These are phyloP conservation scores for Pseudotsuga menziesii DNA, from an alignment of 75 land plant genomes.

Conservation along the genomic window DNA sequence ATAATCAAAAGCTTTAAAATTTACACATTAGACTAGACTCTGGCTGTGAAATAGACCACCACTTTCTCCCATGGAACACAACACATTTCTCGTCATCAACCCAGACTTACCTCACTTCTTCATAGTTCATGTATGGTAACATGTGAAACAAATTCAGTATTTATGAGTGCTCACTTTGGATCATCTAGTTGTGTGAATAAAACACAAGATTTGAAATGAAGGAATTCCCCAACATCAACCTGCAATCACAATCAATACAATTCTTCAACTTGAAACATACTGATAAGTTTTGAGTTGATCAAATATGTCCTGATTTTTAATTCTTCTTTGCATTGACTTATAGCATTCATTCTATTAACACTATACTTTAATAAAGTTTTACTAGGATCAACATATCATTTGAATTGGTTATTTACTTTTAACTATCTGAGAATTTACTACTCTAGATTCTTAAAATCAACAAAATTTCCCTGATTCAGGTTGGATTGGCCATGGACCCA, in stretches of 20 bases:
- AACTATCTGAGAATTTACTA: background rate
- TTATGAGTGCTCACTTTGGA: conserved; percentile 63
- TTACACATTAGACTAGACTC: background rate
- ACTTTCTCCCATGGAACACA: too few relatives aligned
- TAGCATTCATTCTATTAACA: too few relatives aligned
- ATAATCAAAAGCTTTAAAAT: background rate
- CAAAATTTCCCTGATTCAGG: background rate
- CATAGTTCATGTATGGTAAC: conserved; percentile 81
- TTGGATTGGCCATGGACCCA: background rate
- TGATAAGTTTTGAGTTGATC: too few relatives aligned
- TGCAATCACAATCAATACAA: conserved; percentile 15
- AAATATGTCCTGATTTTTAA: too few relatives aligned
- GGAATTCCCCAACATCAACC: conserved; percentile 96
- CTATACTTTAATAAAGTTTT: too few relatives aligned
- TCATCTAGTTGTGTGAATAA: conserved; percentile 73
- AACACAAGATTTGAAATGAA: conserved; percentile 91
- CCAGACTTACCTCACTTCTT: conserved; percentile 64
- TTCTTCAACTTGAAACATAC: background rate
- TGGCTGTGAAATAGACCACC: background rate
- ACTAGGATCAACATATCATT: too few relatives aligned
- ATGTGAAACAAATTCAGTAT: conserved; percentile 84
- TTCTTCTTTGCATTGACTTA: too few relatives aligned
- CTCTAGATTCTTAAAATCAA: background rate
- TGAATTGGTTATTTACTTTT: too few relatives aligned
- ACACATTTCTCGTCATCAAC: too few relatives aligned